Evolutionary conservation across 192 early-diverging fungal genomes (phyloP).

Genomic region (Polychytrium aggregatum): DNA sequence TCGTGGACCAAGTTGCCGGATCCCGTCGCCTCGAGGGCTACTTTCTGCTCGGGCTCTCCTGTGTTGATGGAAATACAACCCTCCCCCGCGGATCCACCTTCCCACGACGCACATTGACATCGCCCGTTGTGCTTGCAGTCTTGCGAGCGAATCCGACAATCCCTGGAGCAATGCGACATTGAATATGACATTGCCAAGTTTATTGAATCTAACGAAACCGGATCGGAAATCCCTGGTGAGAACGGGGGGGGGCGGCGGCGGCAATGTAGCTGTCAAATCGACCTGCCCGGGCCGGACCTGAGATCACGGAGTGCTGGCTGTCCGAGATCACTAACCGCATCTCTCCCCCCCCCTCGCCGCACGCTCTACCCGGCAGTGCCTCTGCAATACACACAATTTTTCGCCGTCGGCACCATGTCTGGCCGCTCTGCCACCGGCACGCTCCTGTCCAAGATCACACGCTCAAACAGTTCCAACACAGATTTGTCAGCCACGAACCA

Average conservation of each 20-base stretch:
- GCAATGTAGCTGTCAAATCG: too few species aligned
- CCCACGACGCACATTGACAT: too few species aligned
- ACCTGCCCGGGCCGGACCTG: too few species aligned
- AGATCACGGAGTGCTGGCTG: too few species aligned
- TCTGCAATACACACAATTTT: slow-evolving; percentile 31
- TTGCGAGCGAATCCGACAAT: slow-evolving; percentile 37
- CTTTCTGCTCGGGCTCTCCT: neutral
- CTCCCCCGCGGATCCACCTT: neutral
- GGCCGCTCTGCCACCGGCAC: slow-evolving; percentile 11
- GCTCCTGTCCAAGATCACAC: too few species aligned
- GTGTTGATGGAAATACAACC: neutral
- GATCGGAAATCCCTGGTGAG: slow-evolving; percentile 30
- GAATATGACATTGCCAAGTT: slow-evolving; percentile 31
- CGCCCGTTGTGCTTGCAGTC: slow-evolving; percentile 14
- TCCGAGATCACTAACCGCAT: too few species aligned
- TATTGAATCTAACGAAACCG: slow-evolving; percentile 22
- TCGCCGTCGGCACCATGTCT: slow-evolving; percentile 18
- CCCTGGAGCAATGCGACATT: slow-evolving; percentile 35
- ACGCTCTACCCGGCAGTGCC: slow-evolving; percentile 11
- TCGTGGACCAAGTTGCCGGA: too few species aligned
- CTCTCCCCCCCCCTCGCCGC: too few species aligned
- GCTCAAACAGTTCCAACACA: too few species aligned
- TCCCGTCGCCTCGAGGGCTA: too few species aligned
- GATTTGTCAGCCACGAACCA: too few species aligned
- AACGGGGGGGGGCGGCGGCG: too few species aligned